A percentile compares a stretch with the other conserved stretches of the same genome.
Evolutionary conservation across 1,139 yeast genomes (phyloP).

Genomic region (Candida freyschussii): DNA sequence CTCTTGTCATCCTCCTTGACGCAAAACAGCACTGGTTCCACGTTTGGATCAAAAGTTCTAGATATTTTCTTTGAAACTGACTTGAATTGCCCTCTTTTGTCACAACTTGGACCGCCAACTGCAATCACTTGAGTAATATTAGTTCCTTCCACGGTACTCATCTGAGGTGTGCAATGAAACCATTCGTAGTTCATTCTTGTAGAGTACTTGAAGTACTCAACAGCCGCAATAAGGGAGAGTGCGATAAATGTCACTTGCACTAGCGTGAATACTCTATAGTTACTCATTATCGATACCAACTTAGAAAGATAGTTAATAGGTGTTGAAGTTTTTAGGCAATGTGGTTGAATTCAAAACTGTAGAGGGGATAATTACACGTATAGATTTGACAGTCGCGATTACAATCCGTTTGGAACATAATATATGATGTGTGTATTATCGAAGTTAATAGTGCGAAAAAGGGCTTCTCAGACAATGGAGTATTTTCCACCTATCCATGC

Average conservation of each 20-base stretch:
- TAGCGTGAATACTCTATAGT: slow-evolving; percentile 25
- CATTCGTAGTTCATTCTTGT: slow-evolving; percentile 36
- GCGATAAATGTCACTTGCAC: slow-evolving; percentile 28
- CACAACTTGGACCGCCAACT: slow-evolving; percentile 38
- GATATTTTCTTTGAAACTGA: slow-evolving; percentile 33
- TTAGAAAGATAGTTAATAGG: too few species aligned
- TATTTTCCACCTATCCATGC: slow-evolving; percentile 64
- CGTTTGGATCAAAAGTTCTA: slow-evolving; percentile 34
- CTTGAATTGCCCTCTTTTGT: slow-evolving; percentile 37
- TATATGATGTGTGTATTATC: too few species aligned
- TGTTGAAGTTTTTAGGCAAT: too few species aligned
- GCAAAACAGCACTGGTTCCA: slow-evolving; percentile 31
- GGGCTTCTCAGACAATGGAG: slow-evolving; percentile 17
- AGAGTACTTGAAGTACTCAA: slow-evolving; percentile 36
- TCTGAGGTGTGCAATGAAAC: slow-evolving; percentile 36
- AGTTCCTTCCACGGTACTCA: slow-evolving; percentile 22
- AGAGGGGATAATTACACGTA: too few species aligned
- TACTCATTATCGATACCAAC: slow-evolving; percentile 19
- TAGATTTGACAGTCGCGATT: too few species aligned
- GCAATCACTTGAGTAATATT: slow-evolving; percentile 31
- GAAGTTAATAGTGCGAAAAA: too few species aligned
- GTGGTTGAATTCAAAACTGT: too few species aligned
- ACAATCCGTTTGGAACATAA: too few species aligned
- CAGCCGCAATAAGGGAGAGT: slow-evolving; percentile 31
- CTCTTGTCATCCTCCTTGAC: slow-evolving; percentile 29